Evolutionary conservation across 1,284 basidiomycete genomes (phyloP).

Genomic region (Trichosporon inkin): DNA sequence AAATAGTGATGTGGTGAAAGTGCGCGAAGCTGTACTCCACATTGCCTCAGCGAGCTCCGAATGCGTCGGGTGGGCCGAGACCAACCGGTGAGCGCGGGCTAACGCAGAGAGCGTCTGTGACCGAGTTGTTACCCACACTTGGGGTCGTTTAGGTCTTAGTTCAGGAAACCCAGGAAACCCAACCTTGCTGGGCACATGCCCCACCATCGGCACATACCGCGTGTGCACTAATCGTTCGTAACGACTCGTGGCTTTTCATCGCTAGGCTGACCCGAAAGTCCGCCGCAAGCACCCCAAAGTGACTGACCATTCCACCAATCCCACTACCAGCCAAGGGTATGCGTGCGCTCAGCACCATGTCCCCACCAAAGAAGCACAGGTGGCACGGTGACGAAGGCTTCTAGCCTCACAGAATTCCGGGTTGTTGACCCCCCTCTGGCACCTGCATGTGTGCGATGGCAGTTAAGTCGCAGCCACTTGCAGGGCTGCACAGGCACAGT

Average conservation of each 20-base stretch:
- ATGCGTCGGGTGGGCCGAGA: no score
- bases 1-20: no score
- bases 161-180: background rate
- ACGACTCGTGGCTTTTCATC: background rate
- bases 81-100: no score
- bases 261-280: constrained; percentile 2
- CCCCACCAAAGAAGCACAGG: background rate
- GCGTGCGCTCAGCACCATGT: background rate
- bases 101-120: background rate
- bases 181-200: background rate
- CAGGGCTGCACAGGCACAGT: no score
- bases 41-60: no score
- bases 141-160: background rate
- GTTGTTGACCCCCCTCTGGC: background rate
- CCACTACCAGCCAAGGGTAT: background rate
- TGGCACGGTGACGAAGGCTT: background rate
- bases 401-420: background rate
- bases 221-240: background rate
- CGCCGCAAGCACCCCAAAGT: background rate
- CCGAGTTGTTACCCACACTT: background rate
- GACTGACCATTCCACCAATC: background rate
- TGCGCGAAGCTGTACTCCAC: no score
- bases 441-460: no score
- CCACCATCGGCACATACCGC: constrained; percentile 5
- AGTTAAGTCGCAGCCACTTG: no score